Evolutionary conservation across 495 filamentous ascomycete species (phyloP).

Genomic region (Penicillium canariense): DNA sequence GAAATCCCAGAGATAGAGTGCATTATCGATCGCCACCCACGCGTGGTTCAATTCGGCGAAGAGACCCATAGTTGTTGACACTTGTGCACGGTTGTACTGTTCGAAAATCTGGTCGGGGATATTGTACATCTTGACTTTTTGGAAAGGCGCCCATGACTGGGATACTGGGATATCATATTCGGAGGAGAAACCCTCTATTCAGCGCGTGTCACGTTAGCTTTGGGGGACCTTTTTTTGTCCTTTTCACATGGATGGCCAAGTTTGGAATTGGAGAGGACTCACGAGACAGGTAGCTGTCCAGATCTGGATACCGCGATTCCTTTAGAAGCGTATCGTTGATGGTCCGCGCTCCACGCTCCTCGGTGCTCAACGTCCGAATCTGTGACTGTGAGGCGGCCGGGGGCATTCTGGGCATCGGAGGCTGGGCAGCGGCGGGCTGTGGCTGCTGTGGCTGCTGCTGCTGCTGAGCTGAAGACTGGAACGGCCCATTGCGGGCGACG

Average conservation of each 20-base stretch:
- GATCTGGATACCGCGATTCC: slow-evolving; percentile 80
- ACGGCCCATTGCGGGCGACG: slow-evolving; percentile 8
- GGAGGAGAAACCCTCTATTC: slow-evolving; percentile 75
- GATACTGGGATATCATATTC: slow-evolving; percentile 76
- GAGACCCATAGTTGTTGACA: slow-evolving; percentile 84
- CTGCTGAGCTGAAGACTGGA: slow-evolving; percentile 18
- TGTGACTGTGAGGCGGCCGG: slow-evolving; percentile 35
- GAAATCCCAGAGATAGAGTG: slow-evolving; percentile 97
- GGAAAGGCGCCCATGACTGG: slow-evolving; percentile 82
- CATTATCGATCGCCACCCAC: slow-evolving; percentile 94
- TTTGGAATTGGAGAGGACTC: slow-evolving; percentile 36
- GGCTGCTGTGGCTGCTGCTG: slow-evolving; percentile 27
- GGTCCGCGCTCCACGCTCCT: slow-evolving; percentile 77
- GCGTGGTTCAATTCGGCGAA: slow-evolving; percentile 92
- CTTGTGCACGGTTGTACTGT: slow-evolving; percentile 79
- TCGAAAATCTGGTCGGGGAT: slow-evolving; percentile 88
- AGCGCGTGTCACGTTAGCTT: background rate
- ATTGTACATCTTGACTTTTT: slow-evolving; percentile 73
- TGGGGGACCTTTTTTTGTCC: too few species aligned
- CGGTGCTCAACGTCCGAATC: slow-evolving; percentile 53
- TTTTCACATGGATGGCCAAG: too few species aligned
- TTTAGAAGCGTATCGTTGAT: slow-evolving; percentile 72
- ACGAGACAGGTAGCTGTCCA: slow-evolving; percentile 90
- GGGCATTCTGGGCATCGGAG: slow-evolving; percentile 38
- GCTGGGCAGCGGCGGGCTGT: slow-evolving; percentile 16